These are phyloP conservation scores for Clonostachys sp. DNA, from an alignment of 2,329 filamentous ascomycete genomes.

Conservation along the genomic window DNA sequence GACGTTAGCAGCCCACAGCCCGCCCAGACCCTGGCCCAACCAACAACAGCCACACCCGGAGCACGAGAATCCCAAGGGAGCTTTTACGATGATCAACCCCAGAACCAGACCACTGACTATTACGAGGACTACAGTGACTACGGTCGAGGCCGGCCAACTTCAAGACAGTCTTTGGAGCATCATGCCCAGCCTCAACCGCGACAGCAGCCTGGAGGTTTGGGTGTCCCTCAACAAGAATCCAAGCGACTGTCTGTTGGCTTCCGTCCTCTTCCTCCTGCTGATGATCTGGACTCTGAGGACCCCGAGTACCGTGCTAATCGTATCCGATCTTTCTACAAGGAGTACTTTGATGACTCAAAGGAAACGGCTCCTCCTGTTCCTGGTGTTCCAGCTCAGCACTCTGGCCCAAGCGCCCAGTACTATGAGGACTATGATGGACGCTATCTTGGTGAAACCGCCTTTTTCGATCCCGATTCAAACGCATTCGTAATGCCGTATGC, in stretches of 20 bases:
- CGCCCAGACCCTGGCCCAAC: background rate
- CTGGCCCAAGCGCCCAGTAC: conserved; percentile 38
- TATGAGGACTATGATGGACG: conserved; percentile 73
- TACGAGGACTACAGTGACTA: conserved; percentile 23
- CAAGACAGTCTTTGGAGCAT: conserved; percentile 10
- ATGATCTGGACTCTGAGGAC: conserved; percentile 75
- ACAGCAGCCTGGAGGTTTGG: conserved; percentile 31
- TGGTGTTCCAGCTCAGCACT: conserved; percentile 17
- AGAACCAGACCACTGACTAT: conserved; percentile 22
- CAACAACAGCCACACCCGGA: background rate
- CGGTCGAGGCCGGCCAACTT: conserved; percentile 26
- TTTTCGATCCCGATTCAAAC: conserved; percentile 63
- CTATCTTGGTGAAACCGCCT: conserved; percentile 60
- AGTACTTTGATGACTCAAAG: conserved; percentile 91
- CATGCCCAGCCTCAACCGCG: conserved; percentile 10
- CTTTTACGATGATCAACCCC: conserved; percentile 12
- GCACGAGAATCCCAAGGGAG: conserved; percentile 5
- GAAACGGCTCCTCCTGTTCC: conserved; percentile 34
- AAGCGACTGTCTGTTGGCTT: conserved; percentile 66
- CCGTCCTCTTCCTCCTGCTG: conserved; percentile 82
- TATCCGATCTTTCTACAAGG: conserved; percentile 98
- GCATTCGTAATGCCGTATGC: conserved; percentile 79
- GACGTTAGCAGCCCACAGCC: background rate
- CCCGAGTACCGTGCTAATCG: conserved; percentile 92
- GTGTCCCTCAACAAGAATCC: conserved; percentile 48